Base-by-base conservation (phyloP, 2,329 filamentous ascomycete genomes). In the Exserohilum turcica region DNA sequence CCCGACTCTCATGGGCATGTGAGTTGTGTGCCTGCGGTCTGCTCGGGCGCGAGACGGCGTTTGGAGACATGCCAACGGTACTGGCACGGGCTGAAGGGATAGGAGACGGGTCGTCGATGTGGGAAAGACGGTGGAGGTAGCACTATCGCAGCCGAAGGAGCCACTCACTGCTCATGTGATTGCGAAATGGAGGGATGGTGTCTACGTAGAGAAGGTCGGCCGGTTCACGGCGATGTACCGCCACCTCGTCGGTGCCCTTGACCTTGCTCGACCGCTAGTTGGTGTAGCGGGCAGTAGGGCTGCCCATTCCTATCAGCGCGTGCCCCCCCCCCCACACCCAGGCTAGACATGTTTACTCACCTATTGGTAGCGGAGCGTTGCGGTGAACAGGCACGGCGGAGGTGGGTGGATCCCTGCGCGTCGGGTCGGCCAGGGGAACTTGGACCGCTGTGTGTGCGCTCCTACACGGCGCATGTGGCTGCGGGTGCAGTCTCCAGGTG, bases 211-310 rank as follows among this genome's bases (percentile, higher is more conserved):
- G 45, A 53, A 46, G 42, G 45, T 60, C 56, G 59, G 57, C 48
- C 48, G 54, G 52, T 60, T 63, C 61, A 71, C 64, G 56, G 59
- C 59, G 56, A 64, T 65, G 67, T 67, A 51, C 59, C 67, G 67
- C 66, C 64, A 69, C 66, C 37, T 48, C 38, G 43, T 52, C 39
- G 27, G 40, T 43, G 38, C 42, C 31, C n/a, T 43, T 39, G 29
- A 28, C 43, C 48, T 36, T 19, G 32, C 8, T n/a, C 9, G 38
- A 24, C 7, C 35, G 37, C 54, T 54, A 53, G 49, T 52, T 54
- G 21, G 56, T 59, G 37, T 27, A 45, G 19, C 28, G 29, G 28
- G 31, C 35, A 19, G 19, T 24, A 40, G 12, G 7, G 19, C 40
- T 59, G 39, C 33, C 37, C 29, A 12, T 45, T 45, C 6, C 43